phyloP scores from a whole-genome alignment of 345 rosid genomes.

The Odontarrhena argentea region DNA sequence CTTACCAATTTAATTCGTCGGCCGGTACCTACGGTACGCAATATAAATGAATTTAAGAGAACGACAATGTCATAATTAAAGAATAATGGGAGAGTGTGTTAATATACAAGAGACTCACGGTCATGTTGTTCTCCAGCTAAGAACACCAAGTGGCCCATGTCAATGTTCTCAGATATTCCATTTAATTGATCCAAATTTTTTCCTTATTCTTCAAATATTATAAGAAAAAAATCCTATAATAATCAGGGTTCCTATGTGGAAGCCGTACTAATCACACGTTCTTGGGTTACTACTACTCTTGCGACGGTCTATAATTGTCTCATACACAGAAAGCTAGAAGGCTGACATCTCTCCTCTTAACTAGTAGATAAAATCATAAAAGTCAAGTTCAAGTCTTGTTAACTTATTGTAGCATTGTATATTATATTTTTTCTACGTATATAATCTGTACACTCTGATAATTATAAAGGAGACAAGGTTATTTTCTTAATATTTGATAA shows the following conservation, averaged over 20 bases:
- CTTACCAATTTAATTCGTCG: constrained; percentile 16
- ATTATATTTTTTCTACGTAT: too few relatives aligned
- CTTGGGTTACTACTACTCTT: constrained; percentile 7
- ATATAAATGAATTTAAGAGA: neutral
- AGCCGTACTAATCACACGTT: constrained; percentile 23
- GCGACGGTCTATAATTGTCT: too few relatives aligned
- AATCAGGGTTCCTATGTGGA: constrained; percentile 4
- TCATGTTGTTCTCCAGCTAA: constrained; percentile 37
- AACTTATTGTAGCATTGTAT: neutral
- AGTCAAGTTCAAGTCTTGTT: neutral
- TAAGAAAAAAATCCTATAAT: neutral
- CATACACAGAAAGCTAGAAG: too few relatives aligned
- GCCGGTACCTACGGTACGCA: constrained; percentile 12
- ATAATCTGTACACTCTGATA: too few relatives aligned
- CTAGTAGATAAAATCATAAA: neutral
- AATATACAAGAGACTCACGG: constrained; percentile 13
- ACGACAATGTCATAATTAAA: constrained; percentile 1
- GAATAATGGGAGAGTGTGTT: neutral
- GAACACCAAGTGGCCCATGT: constrained; percentile 23
- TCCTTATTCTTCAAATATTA: neutral
- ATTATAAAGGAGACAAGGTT: too few relatives aligned
- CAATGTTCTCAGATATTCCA: constrained; percentile 15
- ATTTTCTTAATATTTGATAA: too few relatives aligned
- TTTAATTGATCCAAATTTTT: neutral
- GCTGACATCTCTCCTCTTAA: neutral